Base-by-base conservation (phyloP, 2,329 filamentous ascomycete species). In the Colletotrichum cuscutae region DNA sequence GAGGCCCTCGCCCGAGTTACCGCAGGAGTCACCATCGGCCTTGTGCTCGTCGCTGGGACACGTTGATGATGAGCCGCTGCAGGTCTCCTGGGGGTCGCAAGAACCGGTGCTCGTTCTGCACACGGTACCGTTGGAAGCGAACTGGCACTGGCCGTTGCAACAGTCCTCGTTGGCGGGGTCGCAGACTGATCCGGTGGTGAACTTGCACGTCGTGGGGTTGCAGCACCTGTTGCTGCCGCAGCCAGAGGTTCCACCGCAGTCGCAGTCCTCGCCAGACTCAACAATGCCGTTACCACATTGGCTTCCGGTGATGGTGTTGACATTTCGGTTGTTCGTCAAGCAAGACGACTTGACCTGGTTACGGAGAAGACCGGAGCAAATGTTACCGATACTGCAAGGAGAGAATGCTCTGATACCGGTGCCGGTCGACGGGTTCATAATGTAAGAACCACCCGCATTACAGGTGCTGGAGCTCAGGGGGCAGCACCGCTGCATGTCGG, bases 211-310 rank as follows among this genome's bases (percentile, higher is more conserved):
- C 3, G 83, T 89, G 1, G 95, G 84, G 77, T 99, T 88, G 83
- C 97, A 99, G 86, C 97, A 99, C 15, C 81, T 79, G 83, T 98
- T 97, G 78, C 87, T 83, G 28, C 86, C 90, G 80, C 97, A 99
- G 52, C 89, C 90, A 15, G 85, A 82, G 15, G 86, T 84, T 67
- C 96, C 96, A 74, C 97, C 97, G 79, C 97, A 99, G 82, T 99
- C 97, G 83, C 97, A 99, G 65, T 99, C 93, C 83, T 99, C 97
- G 75, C 95, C 97, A 22, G 89, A 86, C 83, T 75, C 97, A 63
- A 99, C 97, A 76, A 99, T 98, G 66, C 97, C 97, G 82, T 99
- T 99, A 71, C 97, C 97, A 82, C 97, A 99, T 80, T 95, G 92
- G 77, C 92, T 93, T 67, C 93, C 94, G 0, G 91, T 93, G 77